phyloP scores from a whole-genome alignment of 2,329 filamentous ascomycete species.

The Ambrosiella beaveri region DNA sequence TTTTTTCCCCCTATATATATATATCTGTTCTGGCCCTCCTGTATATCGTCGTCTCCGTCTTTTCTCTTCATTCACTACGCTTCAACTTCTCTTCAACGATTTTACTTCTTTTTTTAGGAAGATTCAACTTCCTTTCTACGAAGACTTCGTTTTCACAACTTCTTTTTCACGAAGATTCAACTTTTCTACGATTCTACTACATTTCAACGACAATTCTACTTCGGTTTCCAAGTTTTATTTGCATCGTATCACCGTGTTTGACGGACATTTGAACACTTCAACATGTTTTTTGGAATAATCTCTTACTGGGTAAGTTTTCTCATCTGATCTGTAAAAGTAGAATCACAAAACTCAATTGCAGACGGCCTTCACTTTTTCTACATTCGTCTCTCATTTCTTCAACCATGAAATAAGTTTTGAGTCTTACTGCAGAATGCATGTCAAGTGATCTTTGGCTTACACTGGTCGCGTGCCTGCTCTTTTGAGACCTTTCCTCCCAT shows the following conservation, averaged over 20 bases:
- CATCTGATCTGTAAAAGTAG: background rate
- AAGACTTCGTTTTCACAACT: too few species aligned
- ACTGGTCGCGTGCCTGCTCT: too few species aligned
- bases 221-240: background rate
- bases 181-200: too few species aligned
- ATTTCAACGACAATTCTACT: background rate
- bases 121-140: too few species aligned
- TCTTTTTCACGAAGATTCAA: too few species aligned
- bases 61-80: too few species aligned
- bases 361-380: background rate
- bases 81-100: too few species aligned
- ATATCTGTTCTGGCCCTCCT: background rate
- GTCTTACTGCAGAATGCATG: background rate
- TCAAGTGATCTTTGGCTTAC: too few species aligned
- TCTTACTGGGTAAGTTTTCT: conserved; percentile 12
- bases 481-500: too few species aligned
- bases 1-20: background rate
- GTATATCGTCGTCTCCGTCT: too few species aligned
- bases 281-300: conserved; percentile 10
- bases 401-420: background rate
- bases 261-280: background rate
- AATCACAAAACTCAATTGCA: too few species aligned
- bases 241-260: background rate
- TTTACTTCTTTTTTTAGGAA: too few species aligned
- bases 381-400: background rate